Conservation (phyloP, 257 asterid genomes). For the Lithospermum erythrorhizon region DNA sequence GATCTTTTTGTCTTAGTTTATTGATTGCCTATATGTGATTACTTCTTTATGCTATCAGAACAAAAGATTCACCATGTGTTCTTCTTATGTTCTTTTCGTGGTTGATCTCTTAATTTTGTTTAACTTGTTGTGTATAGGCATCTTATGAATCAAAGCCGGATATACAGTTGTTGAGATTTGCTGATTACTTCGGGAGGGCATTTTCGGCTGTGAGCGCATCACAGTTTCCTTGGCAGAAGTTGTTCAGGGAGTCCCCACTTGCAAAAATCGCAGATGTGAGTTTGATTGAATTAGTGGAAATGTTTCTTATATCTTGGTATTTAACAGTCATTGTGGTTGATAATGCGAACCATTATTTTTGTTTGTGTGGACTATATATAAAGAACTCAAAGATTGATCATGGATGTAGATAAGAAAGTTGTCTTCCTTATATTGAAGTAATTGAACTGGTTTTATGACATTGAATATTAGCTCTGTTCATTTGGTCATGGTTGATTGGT, state of each 20-base stretch:
- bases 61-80: too few species aligned
- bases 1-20: too few species aligned
- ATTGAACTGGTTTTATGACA: too few species aligned
- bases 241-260: constrained; percentile 76
- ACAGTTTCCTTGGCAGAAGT: constrained; percentile 78
- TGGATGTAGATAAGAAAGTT: too few species aligned
- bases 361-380: too few species aligned
- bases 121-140: constrained; percentile 26
- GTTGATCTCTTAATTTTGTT: background rate
- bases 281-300: constrained; percentile 1
- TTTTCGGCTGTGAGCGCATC: constrained; percentile 63
- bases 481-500: too few species aligned
- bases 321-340: background rate
- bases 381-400: too few species aligned
- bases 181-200: constrained; percentile 87
- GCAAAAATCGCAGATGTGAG: constrained; percentile 66
- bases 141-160: constrained; percentile 72
- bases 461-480: too few species aligned
- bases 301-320: background rate
- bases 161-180: constrained; percentile 77
- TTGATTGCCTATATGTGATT: too few species aligned
- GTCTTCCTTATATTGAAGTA: too few species aligned
- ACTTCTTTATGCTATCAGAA: too few species aligned
- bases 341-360: background rate
- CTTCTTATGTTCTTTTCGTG: too few species aligned